These are phyloP conservation scores for Termitomyces eurrhizus DNA, from an alignment of 768 basidiomycete genomes.

Conservation along the genomic window DNA sequence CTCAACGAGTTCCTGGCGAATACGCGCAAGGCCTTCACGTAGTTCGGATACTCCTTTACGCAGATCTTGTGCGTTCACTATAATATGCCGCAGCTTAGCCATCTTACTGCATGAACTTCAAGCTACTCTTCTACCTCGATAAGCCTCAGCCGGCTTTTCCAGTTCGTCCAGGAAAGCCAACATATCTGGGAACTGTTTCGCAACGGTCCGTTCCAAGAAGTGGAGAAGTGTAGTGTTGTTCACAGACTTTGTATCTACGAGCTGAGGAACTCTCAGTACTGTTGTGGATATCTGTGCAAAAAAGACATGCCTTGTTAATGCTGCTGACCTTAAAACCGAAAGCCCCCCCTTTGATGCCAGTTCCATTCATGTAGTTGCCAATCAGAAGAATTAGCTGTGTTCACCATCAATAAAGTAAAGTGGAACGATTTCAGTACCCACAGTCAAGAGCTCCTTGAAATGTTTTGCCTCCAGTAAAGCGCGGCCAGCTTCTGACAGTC, in stretches of 20 bases:
- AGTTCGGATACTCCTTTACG: conserved; percentile 72
- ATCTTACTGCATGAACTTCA: not conserved
- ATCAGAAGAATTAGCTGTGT: conserved; percentile 84
- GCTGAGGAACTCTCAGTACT: conserved; percentile 35
- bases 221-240: conserved; percentile 93
- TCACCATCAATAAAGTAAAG: not conserved
- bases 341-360: conserved; percentile 93
- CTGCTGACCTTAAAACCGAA: conserved; percentile 97
- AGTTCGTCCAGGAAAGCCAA: conserved; percentile 88
- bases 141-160: conserved; percentile 85
- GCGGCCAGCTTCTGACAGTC: conserved; percentile 77
- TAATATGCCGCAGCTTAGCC: conserved; percentile 12
- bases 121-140: conserved; percentile 63
- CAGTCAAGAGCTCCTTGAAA: conserved; percentile 89
- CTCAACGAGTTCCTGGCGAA: conserved; percentile 75
- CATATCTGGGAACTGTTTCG: conserved; percentile 84
- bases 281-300: not conserved
- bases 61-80: conserved; percentile 85
- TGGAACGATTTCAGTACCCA: conserved; percentile 28
- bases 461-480: conserved; percentile 75
- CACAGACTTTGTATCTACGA: conserved; percentile 96
- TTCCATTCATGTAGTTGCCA: conserved; percentile 98
- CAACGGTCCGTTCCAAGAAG: conserved; percentile 86
- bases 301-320: conserved; percentile 77
- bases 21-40: conserved; percentile 70